Conservation (phyloP, 83 land plant genomes). For the Isoetes engelmannii region DNA sequence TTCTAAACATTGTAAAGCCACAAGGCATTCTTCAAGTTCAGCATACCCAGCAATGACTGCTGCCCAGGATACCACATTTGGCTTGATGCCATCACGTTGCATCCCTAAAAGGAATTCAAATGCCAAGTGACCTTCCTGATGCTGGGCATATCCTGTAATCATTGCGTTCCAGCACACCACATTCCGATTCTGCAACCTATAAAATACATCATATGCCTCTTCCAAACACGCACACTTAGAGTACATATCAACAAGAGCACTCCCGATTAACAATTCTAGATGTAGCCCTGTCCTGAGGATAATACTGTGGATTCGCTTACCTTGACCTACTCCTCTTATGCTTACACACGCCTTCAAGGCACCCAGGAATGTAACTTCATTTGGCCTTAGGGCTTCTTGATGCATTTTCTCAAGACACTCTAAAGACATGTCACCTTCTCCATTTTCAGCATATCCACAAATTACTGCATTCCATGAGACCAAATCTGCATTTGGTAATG, state of each 20-base stretch:
- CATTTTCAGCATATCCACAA: conserved; percentile 29
- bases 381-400: conserved; percentile 31
- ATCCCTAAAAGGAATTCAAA: too few species aligned
- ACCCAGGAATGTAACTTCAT: conserved; percentile 38
- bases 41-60: too few species aligned
- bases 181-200: conserved; percentile 27
- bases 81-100: too few species aligned
- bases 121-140: too few species aligned
- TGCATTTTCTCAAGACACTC: conserved; percentile 37
- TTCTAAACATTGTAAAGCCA: too few species aligned
- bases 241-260: too few species aligned
- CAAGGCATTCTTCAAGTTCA: too few species aligned
- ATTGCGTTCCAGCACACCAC: conserved; percentile 43
- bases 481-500: conserved; percentile 22
- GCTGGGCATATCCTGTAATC: conserved; percentile 46
- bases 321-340: conserved; percentile 25
- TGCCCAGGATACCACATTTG: too few species aligned
- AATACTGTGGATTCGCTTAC: conserved; percentile 38
- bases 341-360: conserved; percentile 34
- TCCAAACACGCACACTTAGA: too few species aligned
- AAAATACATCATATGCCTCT: conserved; percentile 29
- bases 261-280: conserved; percentile 27
- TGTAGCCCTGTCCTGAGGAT: conserved; percentile 30
- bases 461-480: conserved; percentile 56
- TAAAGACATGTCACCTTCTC: conserved; percentile 15